These are phyloP conservation scores for Osmozyma mogii DNA, from an alignment of 805 yeast species.

Conservation along the genomic window DNA sequence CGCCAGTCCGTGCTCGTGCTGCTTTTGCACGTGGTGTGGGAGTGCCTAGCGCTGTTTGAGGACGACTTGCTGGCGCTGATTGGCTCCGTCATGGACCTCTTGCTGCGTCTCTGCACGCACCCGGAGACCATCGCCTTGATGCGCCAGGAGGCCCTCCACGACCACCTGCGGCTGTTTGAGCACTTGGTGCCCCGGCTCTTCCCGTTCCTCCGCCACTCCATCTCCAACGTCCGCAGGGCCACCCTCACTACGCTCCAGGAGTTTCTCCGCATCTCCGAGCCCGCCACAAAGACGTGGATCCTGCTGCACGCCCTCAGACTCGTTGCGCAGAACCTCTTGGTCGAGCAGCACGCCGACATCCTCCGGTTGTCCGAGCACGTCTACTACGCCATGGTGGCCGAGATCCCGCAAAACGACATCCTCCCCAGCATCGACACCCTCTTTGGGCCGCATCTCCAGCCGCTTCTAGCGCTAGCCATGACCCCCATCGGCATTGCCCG, in stretches of 20 bases:
- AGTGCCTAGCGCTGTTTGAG: conserved; percentile 69
- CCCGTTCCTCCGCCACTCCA: conserved; percentile 91
- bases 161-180: conserved; percentile 54
- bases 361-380: conserved; percentile 55
- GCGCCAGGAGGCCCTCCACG: conserved; percentile 48
- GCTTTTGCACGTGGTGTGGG: conserved; percentile 75
- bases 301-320: conserved; percentile 66
- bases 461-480: conserved; percentile 61
- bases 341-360: conserved; percentile 81
- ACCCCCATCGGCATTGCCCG: conserved; percentile 95
- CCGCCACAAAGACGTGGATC: conserved; percentile 60
- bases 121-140: conserved; percentile 67
- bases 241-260: conserved; percentile 75
- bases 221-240: conserved; percentile 82
- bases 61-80: conserved; percentile 94
- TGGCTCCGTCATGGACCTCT: conserved; percentile 90
- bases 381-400: conserved; percentile 47
- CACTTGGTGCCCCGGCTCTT: conserved; percentile 80
- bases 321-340: conserved; percentile 75
- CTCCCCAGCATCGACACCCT: conserved; percentile 27
- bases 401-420: conserved; percentile 24
- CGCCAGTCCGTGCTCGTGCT: conserved; percentile 43
- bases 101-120: conserved; percentile 81
- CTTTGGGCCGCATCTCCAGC: conserved; percentile 49
- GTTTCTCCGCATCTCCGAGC: conserved; percentile 54